Base-by-base conservation (phyloP, 1,284 basidiomycete species). In the Ceratobasidium sp. region DNA sequence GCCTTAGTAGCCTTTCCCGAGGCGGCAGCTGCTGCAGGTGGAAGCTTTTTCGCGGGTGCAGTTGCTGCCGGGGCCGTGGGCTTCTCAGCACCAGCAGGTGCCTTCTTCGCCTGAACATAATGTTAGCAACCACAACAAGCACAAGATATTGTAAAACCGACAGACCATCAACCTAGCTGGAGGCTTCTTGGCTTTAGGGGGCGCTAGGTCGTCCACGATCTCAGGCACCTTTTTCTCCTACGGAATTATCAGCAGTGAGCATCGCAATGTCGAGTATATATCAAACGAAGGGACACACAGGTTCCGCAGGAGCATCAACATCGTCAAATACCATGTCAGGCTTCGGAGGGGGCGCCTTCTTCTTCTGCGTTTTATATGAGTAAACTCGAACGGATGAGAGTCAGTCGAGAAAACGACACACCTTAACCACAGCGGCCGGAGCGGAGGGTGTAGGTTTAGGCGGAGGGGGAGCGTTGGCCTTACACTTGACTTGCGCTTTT, bases 401-500 rank as follows among this genome's bases (percentile, higher is more conserved):
- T n/a, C 19, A 27, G 33, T 8, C 33, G 6, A 19, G 27, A 24
- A 22, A 44, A 44, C 48, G 33, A 41, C 36, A 41, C 54, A 75
- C 69, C 81, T 88, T 88, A 1, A 83, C 77, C 24, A 85, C 83
- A 27, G 82, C 79, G 22, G 82, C 79, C 4, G 82, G 78, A 11
- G 88, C 79, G 24, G 84, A 80, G 24, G 85, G 80, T 17, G 84
- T 78, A 4, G 81, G 81, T 75, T 84, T 85, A 2, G 89, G 83
- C 11, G 87, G 82, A 19, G 83, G 86, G 60, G 85, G 85, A 31
- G 85, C 86, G 9, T 92, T 92, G 27, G 87, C 85, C 82, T 93
- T 96, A 79, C 91, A 93, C 82, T 93, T 96, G 54, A 97, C 93
- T 41, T 90, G 90, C 1, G 95, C 95, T 78, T 92, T 94, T 78